Evolutionary conservation across 305 asterid genomes (phyloP).

Genomic region (Solanum aculeatissimum): DNA sequence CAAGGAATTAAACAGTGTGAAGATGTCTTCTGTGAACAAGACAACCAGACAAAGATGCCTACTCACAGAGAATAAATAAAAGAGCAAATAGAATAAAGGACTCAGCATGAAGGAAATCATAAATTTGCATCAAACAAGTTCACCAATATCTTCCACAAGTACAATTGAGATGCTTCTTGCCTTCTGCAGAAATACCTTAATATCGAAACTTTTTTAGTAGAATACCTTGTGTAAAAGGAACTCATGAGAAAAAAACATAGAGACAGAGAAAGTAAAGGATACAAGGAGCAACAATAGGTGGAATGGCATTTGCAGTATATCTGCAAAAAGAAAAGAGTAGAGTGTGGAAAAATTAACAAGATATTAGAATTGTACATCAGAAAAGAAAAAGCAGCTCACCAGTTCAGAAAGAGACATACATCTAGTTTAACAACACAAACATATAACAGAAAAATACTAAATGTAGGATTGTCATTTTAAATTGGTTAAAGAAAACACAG

Average conservation of each 20-base stretch:
- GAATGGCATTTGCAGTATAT: slow-evolving; percentile 64
- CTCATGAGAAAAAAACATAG: neutral
- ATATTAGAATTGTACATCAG: neutral
- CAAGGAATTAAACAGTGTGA: slow-evolving; percentile 25
- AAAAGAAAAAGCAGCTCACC: neutral
- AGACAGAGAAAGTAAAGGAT: slow-evolving; percentile 35
- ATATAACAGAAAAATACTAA: neutral
- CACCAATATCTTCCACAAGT: neutral
- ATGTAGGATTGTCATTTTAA: neutral
- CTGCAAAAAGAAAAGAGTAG: slow-evolving; percentile 30
- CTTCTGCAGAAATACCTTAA: neutral
- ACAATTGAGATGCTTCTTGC: neutral
- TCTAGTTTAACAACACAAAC: neutral
- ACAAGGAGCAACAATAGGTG: slow-evolving; percentile 90
- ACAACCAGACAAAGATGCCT: neutral
- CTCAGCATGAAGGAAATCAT: neutral
- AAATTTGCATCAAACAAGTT: neutral
- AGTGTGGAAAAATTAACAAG: neutral
- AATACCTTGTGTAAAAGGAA: neutral
- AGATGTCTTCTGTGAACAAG: neutral
- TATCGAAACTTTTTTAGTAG: neutral
- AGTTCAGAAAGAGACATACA: neutral
- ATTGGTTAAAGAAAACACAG: neutral
- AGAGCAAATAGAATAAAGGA: neutral
- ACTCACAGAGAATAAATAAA: neutral